These are phyloP conservation scores for Quercus suber DNA, from an alignment of 306 rosid genomes.

Conservation along the genomic window DNA sequence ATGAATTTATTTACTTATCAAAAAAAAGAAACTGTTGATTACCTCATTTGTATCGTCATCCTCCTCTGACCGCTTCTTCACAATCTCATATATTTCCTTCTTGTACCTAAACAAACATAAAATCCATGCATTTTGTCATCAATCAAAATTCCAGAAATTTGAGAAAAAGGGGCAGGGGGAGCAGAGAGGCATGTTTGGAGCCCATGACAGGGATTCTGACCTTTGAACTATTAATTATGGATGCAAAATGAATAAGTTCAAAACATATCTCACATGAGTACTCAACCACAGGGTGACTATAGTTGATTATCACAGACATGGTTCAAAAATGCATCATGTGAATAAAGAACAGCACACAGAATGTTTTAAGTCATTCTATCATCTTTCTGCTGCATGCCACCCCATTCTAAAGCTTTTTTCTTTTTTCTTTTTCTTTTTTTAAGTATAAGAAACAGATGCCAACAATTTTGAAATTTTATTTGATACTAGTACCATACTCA, in stretches of 20 bases:
- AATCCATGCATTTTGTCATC: conserved; percentile 4
- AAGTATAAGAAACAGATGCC: not conserved
- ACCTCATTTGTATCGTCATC: conserved; percentile 70
- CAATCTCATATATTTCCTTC: conserved; percentile 72
- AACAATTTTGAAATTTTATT: not conserved
- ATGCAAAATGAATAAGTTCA: not conserved
- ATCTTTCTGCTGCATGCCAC: not conserved
- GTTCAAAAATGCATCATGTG: not conserved
- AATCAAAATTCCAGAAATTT: not conserved
- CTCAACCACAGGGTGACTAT: not conserved
- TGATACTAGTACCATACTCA: not conserved
- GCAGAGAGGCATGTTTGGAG: not conserved
- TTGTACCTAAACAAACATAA: conserved; percentile 52
- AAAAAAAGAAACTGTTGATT: conserved; percentile 9
- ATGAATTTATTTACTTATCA: too few relatives aligned
- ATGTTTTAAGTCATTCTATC: not conserved
- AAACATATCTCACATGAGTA: not conserved
- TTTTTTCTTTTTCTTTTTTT: too few relatives aligned
- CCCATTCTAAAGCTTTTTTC: not conserved
- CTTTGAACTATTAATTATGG: not conserved
- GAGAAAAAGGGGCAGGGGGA: too few relatives aligned
- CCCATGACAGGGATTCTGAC: not conserved
- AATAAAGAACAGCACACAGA: not conserved
- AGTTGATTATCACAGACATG: not conserved
- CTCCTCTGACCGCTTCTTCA: conserved; percentile 76